A percentile compares a stretch with the other conserved stretches of the same genome.
phyloP scores from a whole-genome alignment of 352 stramenopile species.

The Phytophthora ramorum region DNA sequence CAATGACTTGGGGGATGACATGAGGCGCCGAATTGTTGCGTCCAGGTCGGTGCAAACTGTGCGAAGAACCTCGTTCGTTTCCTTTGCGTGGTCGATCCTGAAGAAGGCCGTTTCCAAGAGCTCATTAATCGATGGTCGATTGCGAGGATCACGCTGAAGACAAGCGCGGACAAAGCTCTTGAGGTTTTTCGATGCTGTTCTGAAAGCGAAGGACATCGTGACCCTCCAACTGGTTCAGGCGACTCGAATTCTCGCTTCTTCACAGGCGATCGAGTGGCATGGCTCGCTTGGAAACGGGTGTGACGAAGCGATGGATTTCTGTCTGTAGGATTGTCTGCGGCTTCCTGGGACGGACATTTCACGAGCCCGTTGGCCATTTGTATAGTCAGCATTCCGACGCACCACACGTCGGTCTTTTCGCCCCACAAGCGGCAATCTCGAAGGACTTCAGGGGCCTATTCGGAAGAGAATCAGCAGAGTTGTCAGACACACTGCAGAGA shows the following conservation, averaged over 20 bases:
- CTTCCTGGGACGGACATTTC: slow-evolving; percentile 1
- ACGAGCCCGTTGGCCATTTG: slow-evolving; percentile 55
- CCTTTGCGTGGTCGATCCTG: slow-evolving; percentile 53
- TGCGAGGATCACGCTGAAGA: slow-evolving; percentile 49
- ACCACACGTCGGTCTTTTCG: slow-evolving; percentile 65
- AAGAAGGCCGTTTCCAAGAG: slow-evolving; percentile 60
- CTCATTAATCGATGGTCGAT: slow-evolving; percentile 40
- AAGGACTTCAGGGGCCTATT: slow-evolving; percentile 39
- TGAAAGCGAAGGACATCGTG: slow-evolving; percentile 44
- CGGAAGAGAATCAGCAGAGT: not conserved
- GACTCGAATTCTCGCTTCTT: slow-evolving; percentile 17
- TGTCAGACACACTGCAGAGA: not conserved
- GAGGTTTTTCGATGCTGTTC: slow-evolving; percentile 52
- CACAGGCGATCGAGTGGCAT: slow-evolving; percentile 9
- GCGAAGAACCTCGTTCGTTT: slow-evolving; percentile 59
- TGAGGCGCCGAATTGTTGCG: slow-evolving; percentile 57
- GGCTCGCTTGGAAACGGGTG: slow-evolving; percentile 12
- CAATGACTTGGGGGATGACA: slow-evolving; percentile 11
- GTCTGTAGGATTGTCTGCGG: slow-evolving; percentile 4
- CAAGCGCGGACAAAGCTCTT: slow-evolving; percentile 53
- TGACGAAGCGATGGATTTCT: slow-evolving; percentile 14
- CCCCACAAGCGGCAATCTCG: slow-evolving; percentile 16
- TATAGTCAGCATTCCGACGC: slow-evolving; percentile 56
- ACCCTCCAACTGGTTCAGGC: not conserved
- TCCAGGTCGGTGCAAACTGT: slow-evolving; percentile 68